Base-by-base conservation (phyloP, 345 rosid species). In the Gossypium turneri region DNA sequence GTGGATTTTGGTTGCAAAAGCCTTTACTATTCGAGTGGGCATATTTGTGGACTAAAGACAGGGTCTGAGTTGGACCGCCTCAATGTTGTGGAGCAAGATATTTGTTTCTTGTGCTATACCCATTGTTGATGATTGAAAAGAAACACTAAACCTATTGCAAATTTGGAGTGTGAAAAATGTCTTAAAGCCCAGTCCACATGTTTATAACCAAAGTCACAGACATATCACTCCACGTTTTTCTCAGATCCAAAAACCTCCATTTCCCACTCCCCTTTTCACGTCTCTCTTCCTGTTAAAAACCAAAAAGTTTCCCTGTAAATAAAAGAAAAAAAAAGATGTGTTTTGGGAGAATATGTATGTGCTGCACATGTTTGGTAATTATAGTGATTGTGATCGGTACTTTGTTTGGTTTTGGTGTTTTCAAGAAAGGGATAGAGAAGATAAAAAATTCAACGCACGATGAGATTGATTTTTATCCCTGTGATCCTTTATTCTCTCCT, bases 351-450 rank as follows among this genome's bases (percentile, higher is more conserved):
- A 38, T 84, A 70, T 92, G 97, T 85, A 88, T 90, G 97, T 3
- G 86, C 43, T 86, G 94, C 83, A 79, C 88, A 3, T 91, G 97
- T 79, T 63, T 94, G 84, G 73, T 90, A 1, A 79, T 88, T 43
- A 92, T 89, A 73, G 92, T 88, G 78, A 72, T 92, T 20, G 69
- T 86, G 75, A 86, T 92, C 57, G 98, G 98, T 0, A 48, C 90
- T 7, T 41, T 92, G 8, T 92, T 92, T 73, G 98, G 98, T 0
- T 94, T 94, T 79, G 97, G 97, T 1, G 97, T 92, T 1, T 94
- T 88, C 84, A 87, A 86, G 78, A 76, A 92, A 55, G 98, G 90
- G 5, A 91, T 90, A 75, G 90, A 90, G 83, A 91, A 92, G 84
- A 38, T 88, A 60, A 86, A 89, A 79, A 85, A 92, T 9, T 72